A percentile compares a stretch with the other conserved stretches of the same genome.
Evolutionary conservation across 2,329 filamentous ascomycete genomes (phyloP).

Genomic region (Exophiala dermatitidis): DNA sequence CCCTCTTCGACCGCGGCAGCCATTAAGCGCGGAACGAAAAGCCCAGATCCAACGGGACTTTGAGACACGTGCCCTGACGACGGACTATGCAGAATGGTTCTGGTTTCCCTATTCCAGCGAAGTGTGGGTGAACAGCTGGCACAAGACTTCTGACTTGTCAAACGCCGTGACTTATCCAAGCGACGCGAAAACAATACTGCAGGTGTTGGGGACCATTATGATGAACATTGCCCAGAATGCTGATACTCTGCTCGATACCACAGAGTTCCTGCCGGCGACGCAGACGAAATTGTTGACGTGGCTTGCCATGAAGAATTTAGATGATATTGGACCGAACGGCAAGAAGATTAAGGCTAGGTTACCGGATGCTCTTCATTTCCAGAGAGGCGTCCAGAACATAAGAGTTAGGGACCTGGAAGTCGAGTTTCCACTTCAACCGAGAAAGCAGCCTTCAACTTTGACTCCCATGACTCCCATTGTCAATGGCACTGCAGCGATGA

Average conservation of each 20-base stretch:
- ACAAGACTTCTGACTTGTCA: conserved; percentile 27
- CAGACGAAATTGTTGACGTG: conserved; percentile 22
- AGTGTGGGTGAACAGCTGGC: conserved; percentile 45
- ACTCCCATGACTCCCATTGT: too few relatives aligned
- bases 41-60: conserved; percentile 33
- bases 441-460: too few relatives aligned
- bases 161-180: conserved; percentile 17
- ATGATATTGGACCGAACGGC: conserved; percentile 16
- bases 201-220: conserved; percentile 19
- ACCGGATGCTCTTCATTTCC: conserved; percentile 44
- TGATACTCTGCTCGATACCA: conserved; percentile 13
- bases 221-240: conserved; percentile 20
- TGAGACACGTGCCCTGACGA: conserved; percentile 34
- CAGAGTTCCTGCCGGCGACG: conserved; percentile 12
- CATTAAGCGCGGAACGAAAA: conserved; percentile 13
- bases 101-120: conserved; percentile 45
- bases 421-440: conserved; percentile 39
- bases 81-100: conserved; percentile 46
- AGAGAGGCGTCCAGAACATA: conserved; percentile 44
- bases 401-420: conserved; percentile 42
- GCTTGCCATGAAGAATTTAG: conserved; percentile 23
- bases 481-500: not conserved
- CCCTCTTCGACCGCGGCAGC: conserved; percentile 14
- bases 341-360: conserved; percentile 37
- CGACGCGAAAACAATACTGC: conserved; percentile 18